phyloP scores from a whole-genome alignment of 1,139 yeast species.

The Saccharomyces hybrid region DNA sequence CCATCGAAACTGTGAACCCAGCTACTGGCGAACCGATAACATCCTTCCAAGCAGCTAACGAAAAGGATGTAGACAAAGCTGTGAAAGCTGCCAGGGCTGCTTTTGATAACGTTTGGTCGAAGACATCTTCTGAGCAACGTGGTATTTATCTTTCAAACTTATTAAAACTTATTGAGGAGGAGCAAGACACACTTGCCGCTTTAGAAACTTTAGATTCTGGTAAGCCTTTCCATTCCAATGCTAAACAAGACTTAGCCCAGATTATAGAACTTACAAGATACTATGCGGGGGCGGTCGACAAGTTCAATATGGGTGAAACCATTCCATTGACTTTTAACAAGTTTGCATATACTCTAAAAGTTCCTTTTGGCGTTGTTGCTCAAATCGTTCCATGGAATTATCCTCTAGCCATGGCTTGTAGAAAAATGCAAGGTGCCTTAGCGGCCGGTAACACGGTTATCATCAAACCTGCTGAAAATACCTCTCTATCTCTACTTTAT shows the following conservation, averaged over 20 bases:
- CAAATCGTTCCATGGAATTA: slow-evolving; percentile 74
- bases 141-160: slow-evolving; percentile 43
- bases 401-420: slow-evolving; percentile 60
- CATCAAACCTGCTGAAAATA: slow-evolving; percentile 59
- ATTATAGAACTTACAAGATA: slow-evolving; percentile 55
- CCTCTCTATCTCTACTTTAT: slow-evolving; percentile 55
- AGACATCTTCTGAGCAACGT: slow-evolving; percentile 42
- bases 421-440: slow-evolving; percentile 66
- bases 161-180: slow-evolving; percentile 33
- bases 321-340: slow-evolving; percentile 58
- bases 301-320: slow-evolving; percentile 61
- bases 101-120: slow-evolving; percentile 47
- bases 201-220: slow-evolving; percentile 62
- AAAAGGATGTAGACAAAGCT: slow-evolving; percentile 67
- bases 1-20: slow-evolving; percentile 55
- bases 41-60: slow-evolving; percentile 58
- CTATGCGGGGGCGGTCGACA: slow-evolving; percentile 86
- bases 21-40: slow-evolving; percentile 62
- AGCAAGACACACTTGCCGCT: slow-evolving; percentile 44
- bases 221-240: slow-evolving; percentile 48
- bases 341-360: slow-evolving; percentile 72
- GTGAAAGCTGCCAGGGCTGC: slow-evolving; percentile 68
- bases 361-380: slow-evolving; percentile 77
- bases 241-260: slow-evolving; percentile 54
- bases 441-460: slow-evolving; percentile 65